Percentiles rank a stretch among this genome's conserved stretches.
Conservation (phyloP, 1,139 yeast genomes). For the Suhomyces choctaworum region DNA sequence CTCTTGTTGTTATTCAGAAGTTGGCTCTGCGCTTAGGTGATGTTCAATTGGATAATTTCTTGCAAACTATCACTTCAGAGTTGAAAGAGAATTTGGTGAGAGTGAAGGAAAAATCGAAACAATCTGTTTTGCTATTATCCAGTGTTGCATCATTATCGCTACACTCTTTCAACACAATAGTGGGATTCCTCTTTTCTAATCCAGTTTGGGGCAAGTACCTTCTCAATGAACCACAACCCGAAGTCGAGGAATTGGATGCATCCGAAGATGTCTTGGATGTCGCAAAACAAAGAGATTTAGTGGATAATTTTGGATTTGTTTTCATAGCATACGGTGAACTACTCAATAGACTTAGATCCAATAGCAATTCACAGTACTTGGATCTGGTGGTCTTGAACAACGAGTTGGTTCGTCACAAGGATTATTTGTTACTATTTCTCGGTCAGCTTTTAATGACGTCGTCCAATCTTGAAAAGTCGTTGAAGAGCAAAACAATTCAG, state of each 20-base stretch:
- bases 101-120: constrained; percentile 56
- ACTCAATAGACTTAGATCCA: constrained; percentile 16
- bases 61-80: constrained; percentile 53
- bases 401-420: constrained; percentile 52
- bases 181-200: constrained; percentile 34
- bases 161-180: constrained; percentile 47
- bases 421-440: constrained; percentile 62
- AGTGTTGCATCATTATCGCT: constrained; percentile 46
- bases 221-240: constrained; percentile 19
- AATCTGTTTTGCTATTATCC: constrained; percentile 59
- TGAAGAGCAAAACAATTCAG: constrained; percentile 65
- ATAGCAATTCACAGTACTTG: constrained; percentile 14
- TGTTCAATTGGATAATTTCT: constrained; percentile 31
- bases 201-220: constrained; percentile 43
- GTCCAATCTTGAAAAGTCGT: constrained; percentile 63
- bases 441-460: constrained; percentile 68
- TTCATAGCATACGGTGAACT: constrained; percentile 33
- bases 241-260: constrained; percentile 15
- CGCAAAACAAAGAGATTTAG: constrained; percentile 58
- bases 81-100: constrained; percentile 53
- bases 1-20: constrained; percentile 49
- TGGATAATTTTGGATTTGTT: constrained; percentile 61
- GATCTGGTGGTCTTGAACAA: constrained; percentile 15
- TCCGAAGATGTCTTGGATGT: constrained; percentile 41
- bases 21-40: constrained; percentile 39